These are phyloP conservation scores for Eudorina sp. DNA, from an alignment of 139 green algal species.

Conservation along the genomic window DNA sequence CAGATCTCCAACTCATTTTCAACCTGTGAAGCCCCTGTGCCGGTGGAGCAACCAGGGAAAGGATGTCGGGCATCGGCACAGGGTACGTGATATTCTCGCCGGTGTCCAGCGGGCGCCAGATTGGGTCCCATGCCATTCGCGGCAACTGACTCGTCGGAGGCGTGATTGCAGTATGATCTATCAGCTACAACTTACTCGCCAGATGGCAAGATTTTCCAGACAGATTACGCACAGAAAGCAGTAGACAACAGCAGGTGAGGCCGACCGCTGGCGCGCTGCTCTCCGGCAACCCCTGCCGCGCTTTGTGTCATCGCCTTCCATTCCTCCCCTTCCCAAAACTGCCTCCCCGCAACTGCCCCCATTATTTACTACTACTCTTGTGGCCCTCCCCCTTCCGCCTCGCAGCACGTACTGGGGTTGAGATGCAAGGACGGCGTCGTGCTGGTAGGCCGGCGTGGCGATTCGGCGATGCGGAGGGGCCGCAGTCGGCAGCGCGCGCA, in stretches of 20 bases:
- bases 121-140: no score
- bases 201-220: slow-evolving; percentile 98
- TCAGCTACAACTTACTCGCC: slow-evolving; percentile 96
- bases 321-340: neutral
- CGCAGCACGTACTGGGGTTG: slow-evolving; percentile 94
- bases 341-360: no score
- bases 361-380: no score
- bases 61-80: slow-evolving; percentile 89
- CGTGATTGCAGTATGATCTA: slow-evolving; percentile 98
- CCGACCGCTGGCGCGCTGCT: neutral
- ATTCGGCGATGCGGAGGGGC: no score
- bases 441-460: no score
- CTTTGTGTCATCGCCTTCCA: neutral
- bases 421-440: slow-evolving; percentile 97
- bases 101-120: no score
- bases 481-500: no score
- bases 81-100: slow-evolving; percentile 82
- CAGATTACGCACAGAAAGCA: slow-evolving; percentile 98
- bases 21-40: neutral
- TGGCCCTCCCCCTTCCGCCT: neutral
- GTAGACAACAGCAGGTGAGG: slow-evolving; percentile 95
- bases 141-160: no score
- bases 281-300: neutral
- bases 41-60: neutral
- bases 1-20: slow-evolving; percentile 11